phyloP scores from a whole-genome alignment of 2,329 filamentous ascomycete genomes.

The Fusarium mexicanum region DNA sequence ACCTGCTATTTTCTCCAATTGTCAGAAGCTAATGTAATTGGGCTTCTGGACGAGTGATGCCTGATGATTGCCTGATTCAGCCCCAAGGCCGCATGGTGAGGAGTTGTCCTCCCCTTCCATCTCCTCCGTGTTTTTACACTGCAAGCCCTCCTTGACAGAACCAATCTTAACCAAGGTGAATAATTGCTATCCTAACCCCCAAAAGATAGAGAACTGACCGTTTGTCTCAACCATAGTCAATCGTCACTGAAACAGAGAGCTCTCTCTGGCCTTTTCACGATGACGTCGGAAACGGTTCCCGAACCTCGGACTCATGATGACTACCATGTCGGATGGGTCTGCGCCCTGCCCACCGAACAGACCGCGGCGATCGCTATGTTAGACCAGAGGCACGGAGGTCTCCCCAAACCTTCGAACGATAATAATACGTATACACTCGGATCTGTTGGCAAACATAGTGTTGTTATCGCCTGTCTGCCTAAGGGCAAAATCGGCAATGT shows the following conservation, averaged over 20 bases:
- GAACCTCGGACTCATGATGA: not conserved
- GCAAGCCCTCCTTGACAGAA: not conserved
- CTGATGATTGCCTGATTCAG: not conserved
- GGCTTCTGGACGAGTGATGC: not conserved
- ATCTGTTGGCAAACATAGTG: not conserved
- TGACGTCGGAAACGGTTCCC: not conserved
- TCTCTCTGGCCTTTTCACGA: not conserved
- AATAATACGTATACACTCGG: not conserved
- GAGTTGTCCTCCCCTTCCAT: not conserved
- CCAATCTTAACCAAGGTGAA: not conserved
- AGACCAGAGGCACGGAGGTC: accelerated
- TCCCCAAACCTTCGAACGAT: accelerated
- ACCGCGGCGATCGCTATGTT: not conserved
- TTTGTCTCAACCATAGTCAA: not conserved
- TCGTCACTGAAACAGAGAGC: accelerated
- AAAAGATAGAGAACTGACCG: not conserved
- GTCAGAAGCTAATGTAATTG: not conserved
- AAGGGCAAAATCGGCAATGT: not conserved
- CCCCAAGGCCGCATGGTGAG: not conserved
- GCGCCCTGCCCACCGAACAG: not conserved
- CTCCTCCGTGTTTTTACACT: not conserved
- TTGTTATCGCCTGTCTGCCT: not conserved
- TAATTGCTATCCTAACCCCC: too few relatives aligned
- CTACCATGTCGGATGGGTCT: not conserved
- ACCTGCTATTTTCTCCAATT: not conserved